Conservation (phyloP, 1,139 yeast species). For the Yamadazyma membranifaciens region DNA sequence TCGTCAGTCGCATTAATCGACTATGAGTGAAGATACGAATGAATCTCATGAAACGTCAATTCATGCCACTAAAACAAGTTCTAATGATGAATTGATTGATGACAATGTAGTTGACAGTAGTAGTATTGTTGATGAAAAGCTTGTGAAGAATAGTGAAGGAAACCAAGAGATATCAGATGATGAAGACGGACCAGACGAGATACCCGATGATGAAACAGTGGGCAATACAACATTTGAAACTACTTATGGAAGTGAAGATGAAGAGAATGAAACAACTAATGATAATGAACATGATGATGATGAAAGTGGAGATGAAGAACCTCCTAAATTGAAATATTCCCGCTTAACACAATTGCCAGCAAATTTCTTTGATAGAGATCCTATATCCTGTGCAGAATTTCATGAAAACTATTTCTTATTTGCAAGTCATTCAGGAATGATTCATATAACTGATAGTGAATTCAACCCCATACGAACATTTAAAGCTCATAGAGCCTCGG, state of each 20-base stretch:
- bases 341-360: constrained; percentile 65
- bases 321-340: constrained; percentile 75
- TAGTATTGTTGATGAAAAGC: neutral
- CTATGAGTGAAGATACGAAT: neutral
- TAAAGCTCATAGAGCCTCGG: constrained; percentile 84
- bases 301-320: constrained; percentile 49
- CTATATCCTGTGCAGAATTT: constrained; percentile 68
- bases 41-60: neutral
- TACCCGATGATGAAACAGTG: constrained; percentile 11
- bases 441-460: constrained; percentile 65
- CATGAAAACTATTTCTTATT: constrained; percentile 63
- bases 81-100: too few relatives aligned
- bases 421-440: constrained; percentile 87
- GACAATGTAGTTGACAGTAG: neutral
- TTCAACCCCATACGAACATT: constrained; percentile 64
- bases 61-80: neutral
- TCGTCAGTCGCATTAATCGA: constrained; percentile 1
- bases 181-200: constrained; percentile 3
- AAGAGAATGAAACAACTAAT: neutral
- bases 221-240: constrained; percentile 20
- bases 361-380: constrained; percentile 68
- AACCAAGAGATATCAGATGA: neutral
- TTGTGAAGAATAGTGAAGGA: neutral
- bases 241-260: constrained; percentile 14
- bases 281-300: constrained; percentile 15